phyloP scores from a whole-genome alignment of 306 rosid genomes.

The Fagus sylvatica region DNA sequence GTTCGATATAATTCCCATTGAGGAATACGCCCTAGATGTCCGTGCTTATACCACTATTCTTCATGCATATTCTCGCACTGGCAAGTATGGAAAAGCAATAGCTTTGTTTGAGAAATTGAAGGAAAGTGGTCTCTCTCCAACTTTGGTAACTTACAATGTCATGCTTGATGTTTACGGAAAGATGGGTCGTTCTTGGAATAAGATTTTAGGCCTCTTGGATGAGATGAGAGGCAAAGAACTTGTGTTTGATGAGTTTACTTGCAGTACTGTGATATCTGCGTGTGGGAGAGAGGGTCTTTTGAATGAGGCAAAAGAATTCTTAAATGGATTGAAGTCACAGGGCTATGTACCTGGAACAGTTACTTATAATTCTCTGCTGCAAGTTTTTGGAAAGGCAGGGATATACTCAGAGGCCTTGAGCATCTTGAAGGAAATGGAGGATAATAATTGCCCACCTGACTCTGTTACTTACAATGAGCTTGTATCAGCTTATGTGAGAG shows the following conservation, averaged over 20 bases:
- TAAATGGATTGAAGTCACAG: constrained; percentile 54
- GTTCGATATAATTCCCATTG: constrained; percentile 77
- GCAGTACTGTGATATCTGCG: constrained; percentile 91
- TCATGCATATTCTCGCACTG: constrained; percentile 72
- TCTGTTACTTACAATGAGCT: constrained; percentile 91
- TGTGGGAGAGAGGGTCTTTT: constrained; percentile 89
- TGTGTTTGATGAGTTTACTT: constrained; percentile 84
- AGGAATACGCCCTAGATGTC: constrained; percentile 71
- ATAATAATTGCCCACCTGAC: constrained; percentile 67
- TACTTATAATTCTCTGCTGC: constrained; percentile 74
- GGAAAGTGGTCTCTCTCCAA: constrained; percentile 72
- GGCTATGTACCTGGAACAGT: constrained; percentile 88
- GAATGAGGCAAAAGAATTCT: constrained; percentile 79
- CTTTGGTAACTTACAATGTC: constrained; percentile 89
- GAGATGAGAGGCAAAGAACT: constrained; percentile 71
- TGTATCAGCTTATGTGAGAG: constrained; percentile 83
- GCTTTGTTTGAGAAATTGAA: constrained; percentile 66
- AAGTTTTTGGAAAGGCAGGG: constrained; percentile 92
- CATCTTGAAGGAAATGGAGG: constrained; percentile 84
- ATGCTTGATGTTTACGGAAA: constrained; percentile 96
- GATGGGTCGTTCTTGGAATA: constrained; percentile 93
- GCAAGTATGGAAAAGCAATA: constrained; percentile 76
- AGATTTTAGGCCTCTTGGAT: constrained; percentile 70
- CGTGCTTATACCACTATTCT: constrained; percentile 75
- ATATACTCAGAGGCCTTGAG: constrained; percentile 73